Conservation (phyloP, 2,329 filamentous ascomycete species). For the Aspergillus sp. region DNA sequence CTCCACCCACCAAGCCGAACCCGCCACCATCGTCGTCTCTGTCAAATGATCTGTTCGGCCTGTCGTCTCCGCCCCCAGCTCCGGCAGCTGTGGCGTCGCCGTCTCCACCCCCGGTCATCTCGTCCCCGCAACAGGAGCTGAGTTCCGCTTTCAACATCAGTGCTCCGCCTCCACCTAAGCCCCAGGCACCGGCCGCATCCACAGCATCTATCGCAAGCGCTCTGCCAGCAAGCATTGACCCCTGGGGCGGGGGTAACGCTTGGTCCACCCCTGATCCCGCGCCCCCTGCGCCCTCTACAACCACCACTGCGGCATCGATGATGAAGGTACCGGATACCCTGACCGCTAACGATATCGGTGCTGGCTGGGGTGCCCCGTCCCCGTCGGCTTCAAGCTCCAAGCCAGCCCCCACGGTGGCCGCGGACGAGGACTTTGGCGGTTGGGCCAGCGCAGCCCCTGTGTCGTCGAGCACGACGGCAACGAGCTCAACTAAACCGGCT, state of each 20-base stretch:
- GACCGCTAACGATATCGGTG: conserved; percentile 62
- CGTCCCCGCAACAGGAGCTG: conserved; percentile 41
- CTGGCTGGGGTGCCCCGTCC: conserved; percentile 59
- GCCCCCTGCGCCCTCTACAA: conserved; percentile 32
- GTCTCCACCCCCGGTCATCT: conserved; percentile 36
- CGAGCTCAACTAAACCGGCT: conserved; percentile 51
- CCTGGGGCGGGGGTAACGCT: conserved; percentile 77
- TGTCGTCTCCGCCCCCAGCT: conserved; percentile 53
- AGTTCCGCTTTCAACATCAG: conserved; percentile 78
- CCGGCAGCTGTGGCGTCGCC: conserved; percentile 47
- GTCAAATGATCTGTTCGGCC: conserved; percentile 79
- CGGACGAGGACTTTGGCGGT: conserved; percentile 94
- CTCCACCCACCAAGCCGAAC: conserved; percentile 46
- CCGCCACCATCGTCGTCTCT: conserved; percentile 49
- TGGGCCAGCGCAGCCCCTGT: conserved; percentile 76
- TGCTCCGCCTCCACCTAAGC: conserved; percentile 43
- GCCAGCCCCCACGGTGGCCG: conserved; percentile 65
- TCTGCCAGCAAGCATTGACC: conserved; percentile 56
- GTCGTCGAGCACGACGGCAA: conserved; percentile 42
- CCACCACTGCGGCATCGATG: conserved; percentile 28
- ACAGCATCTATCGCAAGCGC: conserved; percentile 46
- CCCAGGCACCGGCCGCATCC: conserved; percentile 34
- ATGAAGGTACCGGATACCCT: conserved; percentile 48
- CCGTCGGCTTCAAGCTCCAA: conserved; percentile 25
- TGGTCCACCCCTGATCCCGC: conserved; percentile 66